Percentiles rank a stretch among this genome's conserved stretches.
Evolutionary conservation across 345 rosid species (phyloP).

Genomic region (Eucalyptus tenuipes): DNA sequence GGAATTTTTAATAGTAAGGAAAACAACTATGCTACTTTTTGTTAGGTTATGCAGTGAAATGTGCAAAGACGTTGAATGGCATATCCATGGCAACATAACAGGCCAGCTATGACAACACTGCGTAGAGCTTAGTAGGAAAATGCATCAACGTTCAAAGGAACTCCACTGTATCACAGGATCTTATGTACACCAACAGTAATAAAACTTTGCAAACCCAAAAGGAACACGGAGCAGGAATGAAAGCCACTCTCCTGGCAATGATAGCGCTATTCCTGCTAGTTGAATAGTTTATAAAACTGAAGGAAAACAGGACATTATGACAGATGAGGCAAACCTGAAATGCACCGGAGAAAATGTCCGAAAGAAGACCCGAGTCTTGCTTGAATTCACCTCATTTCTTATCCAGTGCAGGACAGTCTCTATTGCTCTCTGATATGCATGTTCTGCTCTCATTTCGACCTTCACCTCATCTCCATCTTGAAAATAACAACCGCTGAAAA

Average conservation of each 20-base stretch:
- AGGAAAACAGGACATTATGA: not conserved
- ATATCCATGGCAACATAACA: not conserved
- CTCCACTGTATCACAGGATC: not conserved
- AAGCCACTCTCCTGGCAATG: not conserved
- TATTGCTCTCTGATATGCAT: constrained; percentile 18
- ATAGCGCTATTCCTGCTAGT: not conserved
- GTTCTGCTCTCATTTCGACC: constrained; percentile 12
- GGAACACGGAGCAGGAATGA: not conserved
- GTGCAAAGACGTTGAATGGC: not conserved
- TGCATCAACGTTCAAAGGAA: not conserved
- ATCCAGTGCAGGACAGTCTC: constrained; percentile 31
- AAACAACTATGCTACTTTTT: not conserved
- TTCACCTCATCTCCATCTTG: constrained; percentile 26
- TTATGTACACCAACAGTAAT: not conserved
- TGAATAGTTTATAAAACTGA: not conserved
- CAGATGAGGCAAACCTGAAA: constrained; percentile 18
- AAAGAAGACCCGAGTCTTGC: constrained; percentile 29
- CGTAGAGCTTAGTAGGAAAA: not conserved
- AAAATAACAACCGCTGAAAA: constrained; percentile 30
- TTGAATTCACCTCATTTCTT: constrained; percentile 12
- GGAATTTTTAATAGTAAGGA: not conserved
- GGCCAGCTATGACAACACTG: not conserved
- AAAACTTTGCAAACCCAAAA: not conserved
- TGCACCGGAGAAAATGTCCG: constrained; percentile 38
- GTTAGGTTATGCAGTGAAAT: not conserved